These are phyloP conservation scores for Tolypocladium inflatum DNA, from an alignment of 2,329 filamentous ascomycete genomes.

Conservation along the genomic window DNA sequence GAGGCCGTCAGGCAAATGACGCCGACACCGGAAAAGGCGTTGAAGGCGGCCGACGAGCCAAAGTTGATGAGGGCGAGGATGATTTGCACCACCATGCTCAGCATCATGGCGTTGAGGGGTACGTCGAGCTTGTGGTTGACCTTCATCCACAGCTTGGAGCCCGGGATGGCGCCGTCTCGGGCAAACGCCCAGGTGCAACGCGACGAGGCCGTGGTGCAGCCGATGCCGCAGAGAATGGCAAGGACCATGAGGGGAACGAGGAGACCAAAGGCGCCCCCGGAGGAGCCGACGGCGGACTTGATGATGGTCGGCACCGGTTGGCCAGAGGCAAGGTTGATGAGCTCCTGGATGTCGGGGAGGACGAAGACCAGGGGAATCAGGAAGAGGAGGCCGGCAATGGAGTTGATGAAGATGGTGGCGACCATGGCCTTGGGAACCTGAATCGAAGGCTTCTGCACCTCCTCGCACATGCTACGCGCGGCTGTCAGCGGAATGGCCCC, in stretches of 20 bases:
- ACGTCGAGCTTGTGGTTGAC: conserved; percentile 55
- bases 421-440: conserved; percentile 70
- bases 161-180: conserved; percentile 60
- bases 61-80: conserved; percentile 60
- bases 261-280: conserved; percentile 52
- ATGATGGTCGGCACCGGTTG: conserved; percentile 59
- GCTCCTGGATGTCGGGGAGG: conserved; percentile 49
- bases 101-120: conserved; percentile 63
- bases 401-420: conserved; percentile 56
- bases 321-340: conserved; percentile 42
- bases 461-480: conserved; percentile 57
- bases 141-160: conserved; percentile 48
- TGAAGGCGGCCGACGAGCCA: conserved; percentile 60
- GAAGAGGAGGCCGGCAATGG: conserved; percentile 55
- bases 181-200: conserved; percentile 62
- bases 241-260: conserved; percentile 57
- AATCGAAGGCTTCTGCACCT: conserved; percentile 53
- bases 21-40: conserved; percentile 60
- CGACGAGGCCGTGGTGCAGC: conserved; percentile 59
- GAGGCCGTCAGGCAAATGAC: conserved; percentile 61
- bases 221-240: conserved; percentile 56
- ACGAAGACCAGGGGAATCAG: conserved; percentile 62
- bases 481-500: neutral
- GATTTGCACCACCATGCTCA: conserved; percentile 56
- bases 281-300: conserved; percentile 49